These are phyloP conservation scores for Scedosporium apiospermum DNA, from an alignment of 2,329 filamentous ascomycete genomes.

Conservation along the genomic window DNA sequence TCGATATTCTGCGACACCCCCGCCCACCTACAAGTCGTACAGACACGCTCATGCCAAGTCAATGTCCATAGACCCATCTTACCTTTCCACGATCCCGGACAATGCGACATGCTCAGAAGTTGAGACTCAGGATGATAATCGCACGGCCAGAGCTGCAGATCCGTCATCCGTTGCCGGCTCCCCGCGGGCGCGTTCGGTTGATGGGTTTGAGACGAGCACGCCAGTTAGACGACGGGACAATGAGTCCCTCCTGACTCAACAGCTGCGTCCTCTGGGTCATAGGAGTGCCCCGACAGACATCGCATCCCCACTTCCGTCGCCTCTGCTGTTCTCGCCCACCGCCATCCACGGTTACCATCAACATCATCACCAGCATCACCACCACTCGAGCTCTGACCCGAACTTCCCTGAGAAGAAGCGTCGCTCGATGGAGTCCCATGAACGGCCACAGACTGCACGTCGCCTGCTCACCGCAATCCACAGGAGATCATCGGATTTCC, in stretches of 20 bases:
- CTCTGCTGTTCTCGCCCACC: not conserved
- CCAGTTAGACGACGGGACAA: not conserved
- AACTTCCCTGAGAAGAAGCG: conserved; percentile 2
- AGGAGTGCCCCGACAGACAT: not conserved
- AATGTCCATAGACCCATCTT: conserved; percentile 5
- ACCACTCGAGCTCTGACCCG: not conserved
- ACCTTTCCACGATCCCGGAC: conserved; percentile 16
- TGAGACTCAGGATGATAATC: conserved; percentile 59
- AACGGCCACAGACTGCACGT: conserved; percentile 39
- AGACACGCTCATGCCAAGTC: conserved; percentile 5
- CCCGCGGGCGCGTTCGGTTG: not conserved
- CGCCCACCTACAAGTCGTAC: not conserved
- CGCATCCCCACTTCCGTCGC: not conserved
- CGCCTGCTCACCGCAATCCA: conserved; percentile 22
- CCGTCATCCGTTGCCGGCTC: not conserved
- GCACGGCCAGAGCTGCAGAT: not conserved
- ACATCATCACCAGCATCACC: not conserved
- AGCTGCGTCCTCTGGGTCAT: not conserved
- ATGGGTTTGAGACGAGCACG: not conserved
- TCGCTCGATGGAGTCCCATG: conserved; percentile 13
- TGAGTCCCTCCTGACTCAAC: conserved; percentile 2
- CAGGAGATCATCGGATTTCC: not conserved
- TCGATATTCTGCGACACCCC: conserved; percentile 2
- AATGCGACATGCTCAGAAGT: conserved; percentile 44
- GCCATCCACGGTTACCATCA: conserved; percentile 3